Evolutionary conservation across 1,284 basidiomycete species (phyloP).

Genomic region (Marasmius oreades): DNA sequence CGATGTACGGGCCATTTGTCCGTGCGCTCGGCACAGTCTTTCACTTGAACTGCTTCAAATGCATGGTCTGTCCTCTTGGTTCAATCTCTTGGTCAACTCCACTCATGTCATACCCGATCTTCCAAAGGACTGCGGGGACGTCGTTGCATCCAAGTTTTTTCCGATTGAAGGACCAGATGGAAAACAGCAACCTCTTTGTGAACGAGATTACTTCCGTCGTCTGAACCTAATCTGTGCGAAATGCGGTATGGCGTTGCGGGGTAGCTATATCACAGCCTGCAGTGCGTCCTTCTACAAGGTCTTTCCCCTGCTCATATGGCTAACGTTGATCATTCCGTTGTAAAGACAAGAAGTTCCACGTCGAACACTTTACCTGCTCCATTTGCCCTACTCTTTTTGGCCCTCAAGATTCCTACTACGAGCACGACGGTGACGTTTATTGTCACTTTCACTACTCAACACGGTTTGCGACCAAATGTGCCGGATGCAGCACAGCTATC

Average conservation of each 20-base stretch:
- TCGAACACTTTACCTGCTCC: slow-evolving; percentile 99
- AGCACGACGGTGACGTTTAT: slow-evolving; percentile 94
- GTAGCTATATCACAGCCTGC: slow-evolving; percentile 99
- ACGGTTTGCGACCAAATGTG: slow-evolving; percentile 97
- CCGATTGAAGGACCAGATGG: slow-evolving; percentile 88
- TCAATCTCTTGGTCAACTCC: slow-evolving; percentile 9
- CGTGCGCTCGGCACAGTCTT: slow-evolving; percentile 93
- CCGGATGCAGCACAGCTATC: slow-evolving; percentile 97
- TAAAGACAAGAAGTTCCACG: slow-evolving; percentile 96
- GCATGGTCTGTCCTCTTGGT: slow-evolving; percentile 63
- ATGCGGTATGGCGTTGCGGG: slow-evolving; percentile 90
- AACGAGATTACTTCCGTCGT: slow-evolving; percentile 96
- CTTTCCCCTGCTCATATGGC: slow-evolving; percentile 16
- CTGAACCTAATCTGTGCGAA: slow-evolving; percentile 96
- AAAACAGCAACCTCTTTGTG: slow-evolving; percentile 91
- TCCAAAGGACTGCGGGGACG: slow-evolving; percentile 87
- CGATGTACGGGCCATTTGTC: slow-evolving; percentile 94
- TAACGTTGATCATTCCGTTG: slow-evolving; percentile 17
- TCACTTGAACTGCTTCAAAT: slow-evolving; percentile 96
- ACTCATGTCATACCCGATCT: slow-evolving; percentile 1
- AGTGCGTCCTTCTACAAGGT: slow-evolving; percentile 58
- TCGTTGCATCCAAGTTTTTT: slow-evolving; percentile 99
- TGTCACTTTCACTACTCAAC: slow-evolving; percentile 99
- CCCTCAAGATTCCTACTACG: slow-evolving; percentile 98
- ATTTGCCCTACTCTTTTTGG: slow-evolving; percentile 96